Evolutionary conservation across 176 grass and related monocot species (phyloP).

Genomic region (Oryza glaberrima): DNA sequence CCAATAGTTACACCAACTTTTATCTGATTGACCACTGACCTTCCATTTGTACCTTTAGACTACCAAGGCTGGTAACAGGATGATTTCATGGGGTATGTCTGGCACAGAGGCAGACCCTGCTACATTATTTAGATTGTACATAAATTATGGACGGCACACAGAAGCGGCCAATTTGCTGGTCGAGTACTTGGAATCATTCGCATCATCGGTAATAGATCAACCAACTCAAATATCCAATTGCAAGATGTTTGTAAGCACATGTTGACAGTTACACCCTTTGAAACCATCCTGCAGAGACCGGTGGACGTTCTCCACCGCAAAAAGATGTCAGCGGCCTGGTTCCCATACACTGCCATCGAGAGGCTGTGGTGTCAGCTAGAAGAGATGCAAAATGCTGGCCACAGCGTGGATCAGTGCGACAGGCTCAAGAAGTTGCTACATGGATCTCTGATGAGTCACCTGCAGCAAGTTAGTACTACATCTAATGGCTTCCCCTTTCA

Average conservation of each 20-base stretch:
- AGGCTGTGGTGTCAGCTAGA: conserved; percentile 82
- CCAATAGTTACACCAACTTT: background rate
- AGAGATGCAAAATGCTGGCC: conserved; percentile 67
- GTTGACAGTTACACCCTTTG: conserved; percentile 16
- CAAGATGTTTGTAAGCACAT: background rate
- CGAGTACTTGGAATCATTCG: conserved; percentile 78
- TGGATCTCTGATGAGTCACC: conserved; percentile 62
- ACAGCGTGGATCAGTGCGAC: conserved; percentile 74
- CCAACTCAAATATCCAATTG: background rate
- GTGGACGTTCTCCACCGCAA: conserved; percentile 76
- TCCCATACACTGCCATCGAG: conserved; percentile 69
- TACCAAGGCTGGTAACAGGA: conserved; percentile 57
- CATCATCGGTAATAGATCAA: conserved; percentile 63
- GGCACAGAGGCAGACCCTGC: conserved; percentile 83
- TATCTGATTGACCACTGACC: conserved; percentile 12
- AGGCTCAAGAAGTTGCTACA: conserved; percentile 75
- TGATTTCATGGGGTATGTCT: conserved; percentile 82
- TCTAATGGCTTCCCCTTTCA: background rate
- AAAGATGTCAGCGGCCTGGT: conserved; percentile 85
- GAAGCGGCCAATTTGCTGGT: conserved; percentile 88
- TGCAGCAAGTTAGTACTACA: conserved; percentile 65
- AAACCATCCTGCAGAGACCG: conserved; percentile 61
- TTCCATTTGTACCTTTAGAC: conserved; percentile 33
- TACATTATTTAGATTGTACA: conserved; percentile 87
- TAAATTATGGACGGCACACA: conserved; percentile 73